A percentile compares a stretch with the other conserved stretches of the same genome.
phyloP scores from a whole-genome alignment of 169 alveolate genomes.

The Plasmodium chabaudi region DNA sequence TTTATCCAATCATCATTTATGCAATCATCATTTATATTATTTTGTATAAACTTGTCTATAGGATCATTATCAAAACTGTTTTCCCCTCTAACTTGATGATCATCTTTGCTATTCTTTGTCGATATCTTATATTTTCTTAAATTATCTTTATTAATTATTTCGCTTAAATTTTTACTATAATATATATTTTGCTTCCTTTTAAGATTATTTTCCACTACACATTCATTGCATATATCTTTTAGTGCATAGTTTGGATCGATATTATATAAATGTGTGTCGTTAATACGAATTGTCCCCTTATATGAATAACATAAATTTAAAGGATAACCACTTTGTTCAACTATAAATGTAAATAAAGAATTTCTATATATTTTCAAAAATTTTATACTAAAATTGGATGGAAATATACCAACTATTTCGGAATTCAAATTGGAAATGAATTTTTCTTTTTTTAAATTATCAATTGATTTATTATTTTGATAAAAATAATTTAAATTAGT shows the following conservation, averaged over 20 bases:
- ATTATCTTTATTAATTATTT: not conserved
- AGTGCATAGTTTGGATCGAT: not conserved
- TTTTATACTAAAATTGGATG: conserved; percentile 16
- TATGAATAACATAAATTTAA: conserved; percentile 24
- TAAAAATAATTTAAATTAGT: not conserved
- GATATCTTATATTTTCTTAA: not conserved
- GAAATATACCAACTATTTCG: conserved; percentile 39
- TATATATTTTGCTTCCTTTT: not conserved
- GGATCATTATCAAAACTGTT: not conserved
- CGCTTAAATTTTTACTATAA: not conserved
- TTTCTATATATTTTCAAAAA: conserved; percentile 13
- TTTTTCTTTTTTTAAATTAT: conserved; percentile 29
- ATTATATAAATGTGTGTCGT: conserved; percentile 13
- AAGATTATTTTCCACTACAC: not conserved
- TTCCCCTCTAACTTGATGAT: not conserved
- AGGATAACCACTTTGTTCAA: conserved; percentile 23
- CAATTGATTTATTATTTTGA: conserved; percentile 20
- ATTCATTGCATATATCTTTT: not conserved
- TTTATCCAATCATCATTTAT: too few relatives aligned
- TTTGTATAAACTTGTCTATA: not conserved
- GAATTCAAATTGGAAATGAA: conserved; percentile 11
- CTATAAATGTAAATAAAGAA: conserved; percentile 35
- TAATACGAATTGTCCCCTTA: conserved; percentile 10
- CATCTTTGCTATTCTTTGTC: too few relatives aligned
- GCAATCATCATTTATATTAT: too few relatives aligned